Evolutionary conservation across 116 monocot genomes (phyloP).

Genomic region (Papilionanthe hybrid): DNA sequence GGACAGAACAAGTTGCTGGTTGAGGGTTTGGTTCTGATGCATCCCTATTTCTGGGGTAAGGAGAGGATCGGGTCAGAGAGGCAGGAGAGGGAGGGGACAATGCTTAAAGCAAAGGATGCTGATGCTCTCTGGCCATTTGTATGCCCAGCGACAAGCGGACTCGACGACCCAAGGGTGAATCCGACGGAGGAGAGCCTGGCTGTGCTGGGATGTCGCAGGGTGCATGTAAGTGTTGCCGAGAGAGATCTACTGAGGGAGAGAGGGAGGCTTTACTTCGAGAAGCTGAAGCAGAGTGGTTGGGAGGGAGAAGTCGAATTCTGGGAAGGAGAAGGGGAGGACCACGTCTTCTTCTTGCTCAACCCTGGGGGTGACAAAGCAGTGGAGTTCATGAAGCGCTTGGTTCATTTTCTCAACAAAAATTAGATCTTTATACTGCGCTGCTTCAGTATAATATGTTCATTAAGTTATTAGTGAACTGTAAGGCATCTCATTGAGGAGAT

Average conservation of each 20-base stretch:
- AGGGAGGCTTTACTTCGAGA: constrained; percentile 21
- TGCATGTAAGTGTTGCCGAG: constrained; percentile 28
- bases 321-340: constrained; percentile 10
- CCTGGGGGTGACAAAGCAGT: constrained; percentile 7
- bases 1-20: not conserved
- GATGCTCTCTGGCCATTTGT: constrained; percentile 13
- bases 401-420: not conserved
- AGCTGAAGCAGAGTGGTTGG: constrained; percentile 32
- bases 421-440: too few species aligned
- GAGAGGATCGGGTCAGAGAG: constrained; percentile 25
- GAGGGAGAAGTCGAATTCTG: constrained; percentile 17
- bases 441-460: too few species aligned
- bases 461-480: too few species aligned
- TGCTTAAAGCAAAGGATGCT: not conserved
- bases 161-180: constrained; percentile 29
- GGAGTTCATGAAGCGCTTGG: not conserved
- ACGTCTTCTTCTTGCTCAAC: constrained; percentile 12
- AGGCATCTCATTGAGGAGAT: too few species aligned
- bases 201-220: constrained; percentile 12
- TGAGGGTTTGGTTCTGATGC: constrained; percentile 26
- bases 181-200: constrained; percentile 14
- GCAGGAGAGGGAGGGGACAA: constrained; percentile 4
- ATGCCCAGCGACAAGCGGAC: constrained; percentile 9
- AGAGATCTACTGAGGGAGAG: constrained; percentile 22
- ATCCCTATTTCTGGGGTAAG: constrained; percentile 47